phyloP scores from a whole-genome alignment of 257 asterid species.

The Verbascum thapsus region DNA sequence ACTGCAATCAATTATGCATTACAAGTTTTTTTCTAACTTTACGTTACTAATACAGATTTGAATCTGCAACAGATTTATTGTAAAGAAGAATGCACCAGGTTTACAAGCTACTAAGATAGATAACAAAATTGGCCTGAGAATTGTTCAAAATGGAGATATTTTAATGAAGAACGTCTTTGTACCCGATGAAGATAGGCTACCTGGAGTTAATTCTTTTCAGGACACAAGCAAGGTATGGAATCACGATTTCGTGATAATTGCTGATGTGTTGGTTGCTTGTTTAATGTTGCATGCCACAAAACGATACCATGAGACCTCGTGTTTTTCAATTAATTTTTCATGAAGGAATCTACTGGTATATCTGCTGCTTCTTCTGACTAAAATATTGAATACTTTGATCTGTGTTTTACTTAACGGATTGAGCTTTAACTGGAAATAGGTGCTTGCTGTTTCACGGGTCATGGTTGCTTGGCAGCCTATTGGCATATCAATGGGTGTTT shows the following conservation, averaged over 20 bases:
- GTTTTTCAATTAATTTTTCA: too few species aligned
- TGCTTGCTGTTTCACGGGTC: slow-evolving; percentile 94
- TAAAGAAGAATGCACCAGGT: slow-evolving; percentile 86
- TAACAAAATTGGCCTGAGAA: slow-evolving; percentile 88
- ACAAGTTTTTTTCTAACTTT: slow-evolving; percentile 22
- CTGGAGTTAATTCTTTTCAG: slow-evolving; percentile 87
- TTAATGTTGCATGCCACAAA: too few species aligned
- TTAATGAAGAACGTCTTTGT: slow-evolving; percentile 75
- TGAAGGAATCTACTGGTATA: slow-evolving; percentile 1
- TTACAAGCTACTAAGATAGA: slow-evolving; percentile 91
- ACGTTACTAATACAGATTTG: slow-evolving; percentile 31
- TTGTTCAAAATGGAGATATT: slow-evolving; percentile 94
- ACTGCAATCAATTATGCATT: not conserved
- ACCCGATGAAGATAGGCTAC: slow-evolving; percentile 89
- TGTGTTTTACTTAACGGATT: slow-evolving; percentile 16
- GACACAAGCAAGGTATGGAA: slow-evolving; percentile 84
- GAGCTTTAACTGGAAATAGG: slow-evolving; percentile 52
- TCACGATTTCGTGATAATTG: slow-evolving; percentile 19
- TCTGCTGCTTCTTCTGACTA: slow-evolving; percentile 13
- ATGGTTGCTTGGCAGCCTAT: slow-evolving; percentile 97
- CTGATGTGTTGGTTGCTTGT: not conserved
- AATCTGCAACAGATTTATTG: slow-evolving; percentile 62
- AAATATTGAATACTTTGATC: not conserved
- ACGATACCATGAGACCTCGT: too few species aligned
- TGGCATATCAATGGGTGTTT: slow-evolving; percentile 97